Conservation (phyloP, 306 rosid species). For the Elaeagnus macrophylla region DNA sequence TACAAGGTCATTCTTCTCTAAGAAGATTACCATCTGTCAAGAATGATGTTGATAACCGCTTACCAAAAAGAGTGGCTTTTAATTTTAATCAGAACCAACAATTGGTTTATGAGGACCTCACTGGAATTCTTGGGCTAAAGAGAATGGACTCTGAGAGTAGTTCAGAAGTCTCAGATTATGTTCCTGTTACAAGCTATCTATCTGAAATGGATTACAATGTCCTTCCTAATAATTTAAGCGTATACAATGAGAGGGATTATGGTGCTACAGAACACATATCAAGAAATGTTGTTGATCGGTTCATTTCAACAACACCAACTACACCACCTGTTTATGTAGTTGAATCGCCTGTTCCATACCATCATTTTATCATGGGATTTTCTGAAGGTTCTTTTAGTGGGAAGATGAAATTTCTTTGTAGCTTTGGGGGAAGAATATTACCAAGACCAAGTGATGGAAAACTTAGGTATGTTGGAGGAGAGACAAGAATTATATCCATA, state of each 20-base stretch:
- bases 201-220: constrained; percentile 41
- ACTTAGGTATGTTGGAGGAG: constrained; percentile 88
- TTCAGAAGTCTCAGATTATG: constrained; percentile 39
- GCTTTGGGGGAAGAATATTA: constrained; percentile 85
- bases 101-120: constrained; percentile 36
- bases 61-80: constrained; percentile 31
- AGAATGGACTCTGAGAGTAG: constrained; percentile 38
- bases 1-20: constrained; percentile 50
- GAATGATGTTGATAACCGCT: constrained; percentile 33
- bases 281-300: constrained; percentile 26
- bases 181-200: constrained; percentile 26
- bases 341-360: constrained; percentile 47
- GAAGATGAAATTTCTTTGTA: constrained; percentile 79
- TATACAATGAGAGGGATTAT: constrained; percentile 37
- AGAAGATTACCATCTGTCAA: constrained; percentile 40
- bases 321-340: constrained; percentile 23
- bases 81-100: constrained; percentile 29
- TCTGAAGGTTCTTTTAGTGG: constrained; percentile 37
- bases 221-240: constrained; percentile 32
- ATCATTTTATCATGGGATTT: constrained; percentile 34
- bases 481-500: constrained; percentile 71
- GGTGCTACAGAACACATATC: constrained; percentile 39
- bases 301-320: constrained; percentile 26
- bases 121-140: constrained; percentile 29
- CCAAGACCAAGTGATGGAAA: constrained; percentile 82